These are phyloP conservation scores for Davidsoniella neocaledoniae DNA, from an alignment of 2,329 filamentous ascomycete genomes.

Conservation along the genomic window DNA sequence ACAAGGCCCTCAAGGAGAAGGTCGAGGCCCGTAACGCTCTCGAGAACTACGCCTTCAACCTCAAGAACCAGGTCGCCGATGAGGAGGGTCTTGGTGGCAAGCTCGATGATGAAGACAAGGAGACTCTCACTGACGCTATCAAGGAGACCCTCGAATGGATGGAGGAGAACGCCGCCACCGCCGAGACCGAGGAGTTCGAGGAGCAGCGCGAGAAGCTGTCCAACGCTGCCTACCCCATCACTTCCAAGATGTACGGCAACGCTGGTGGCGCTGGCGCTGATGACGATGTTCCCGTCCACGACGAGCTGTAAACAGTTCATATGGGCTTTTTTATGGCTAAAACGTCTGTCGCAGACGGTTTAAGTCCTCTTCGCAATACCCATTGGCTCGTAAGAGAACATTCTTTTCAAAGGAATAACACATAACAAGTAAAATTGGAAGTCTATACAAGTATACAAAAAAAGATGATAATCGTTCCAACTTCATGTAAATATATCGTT, in stretches of 20 bases:
- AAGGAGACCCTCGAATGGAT: slow-evolving; percentile 97
- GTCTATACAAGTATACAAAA: too few species aligned
- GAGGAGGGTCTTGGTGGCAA: slow-evolving; percentile 94
- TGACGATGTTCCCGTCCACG: slow-evolving; percentile 58
- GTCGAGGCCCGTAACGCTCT: slow-evolving; percentile 93
- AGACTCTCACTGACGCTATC: slow-evolving; percentile 83
- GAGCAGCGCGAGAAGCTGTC: slow-evolving; percentile 99
- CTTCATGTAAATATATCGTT: too few species aligned
- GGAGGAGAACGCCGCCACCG: slow-evolving; percentile 78
- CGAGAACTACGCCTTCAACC: slow-evolving; percentile 97
- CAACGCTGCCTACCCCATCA: slow-evolving; percentile 94
- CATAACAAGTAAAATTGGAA: not conserved
- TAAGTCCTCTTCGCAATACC: slow-evolving; percentile 5
- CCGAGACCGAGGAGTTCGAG: slow-evolving; percentile 85
- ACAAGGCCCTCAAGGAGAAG: slow-evolving; percentile 94
- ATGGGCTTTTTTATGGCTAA: not conserved
- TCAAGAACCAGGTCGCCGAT: slow-evolving; percentile 98
- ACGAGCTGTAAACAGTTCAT: slow-evolving; percentile 52
- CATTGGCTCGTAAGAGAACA: slow-evolving; percentile 13
- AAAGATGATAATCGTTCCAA: too few species aligned
- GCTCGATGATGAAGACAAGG: slow-evolving; percentile 98
- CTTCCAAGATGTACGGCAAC: slow-evolving; percentile 80
- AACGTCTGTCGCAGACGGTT: too few species aligned
- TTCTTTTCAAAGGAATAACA: too few species aligned
- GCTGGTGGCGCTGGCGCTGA: slow-evolving; percentile 46